These are phyloP conservation scores for Ajuga chamaepitys DNA, from an alignment of 257 asterid species.

Conservation along the genomic window DNA sequence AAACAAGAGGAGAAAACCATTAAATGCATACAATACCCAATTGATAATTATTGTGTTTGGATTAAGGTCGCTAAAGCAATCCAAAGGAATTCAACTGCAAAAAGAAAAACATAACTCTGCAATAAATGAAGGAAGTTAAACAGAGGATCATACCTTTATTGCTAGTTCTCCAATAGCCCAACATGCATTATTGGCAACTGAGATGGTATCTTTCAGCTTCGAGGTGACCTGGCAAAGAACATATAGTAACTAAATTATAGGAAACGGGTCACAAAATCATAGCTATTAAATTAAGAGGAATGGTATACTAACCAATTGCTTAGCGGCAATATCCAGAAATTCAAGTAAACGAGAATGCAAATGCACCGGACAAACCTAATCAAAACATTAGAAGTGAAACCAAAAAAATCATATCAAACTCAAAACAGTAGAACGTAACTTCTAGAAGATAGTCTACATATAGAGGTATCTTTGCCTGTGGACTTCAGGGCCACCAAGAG, in stretches of 20 bases:
- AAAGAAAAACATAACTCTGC: background rate
- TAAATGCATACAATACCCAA: background rate
- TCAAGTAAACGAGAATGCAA: slow-evolving; percentile 63
- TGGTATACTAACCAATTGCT: slow-evolving; percentile 72
- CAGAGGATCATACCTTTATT: slow-evolving; percentile 14
- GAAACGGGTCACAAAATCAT: background rate
- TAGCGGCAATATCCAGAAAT: slow-evolving; percentile 78
- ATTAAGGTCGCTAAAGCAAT: background rate
- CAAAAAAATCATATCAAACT: background rate
- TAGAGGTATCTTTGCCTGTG: background rate
- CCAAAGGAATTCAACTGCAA: background rate
- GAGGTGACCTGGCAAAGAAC: slow-evolving; percentile 52
- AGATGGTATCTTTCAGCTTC: slow-evolving; percentile 79
- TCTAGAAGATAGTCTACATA: background rate
- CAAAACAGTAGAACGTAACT: background rate
- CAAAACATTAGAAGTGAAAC: slow-evolving; percentile 3
- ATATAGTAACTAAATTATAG: slow-evolving; percentile 1
- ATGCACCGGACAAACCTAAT: slow-evolving; percentile 44
- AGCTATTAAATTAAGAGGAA: slow-evolving; percentile 1
- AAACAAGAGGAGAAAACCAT: background rate
- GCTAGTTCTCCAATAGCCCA: slow-evolving; percentile 99
- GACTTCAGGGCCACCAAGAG: background rate
- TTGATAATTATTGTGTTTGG: too few relatives aligned
- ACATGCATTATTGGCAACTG: slow-evolving; percentile 98
- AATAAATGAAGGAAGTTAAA: background rate